phyloP scores from a whole-genome alignment of 179 eudicot genomes.

The Actinidia arguta region DNA sequence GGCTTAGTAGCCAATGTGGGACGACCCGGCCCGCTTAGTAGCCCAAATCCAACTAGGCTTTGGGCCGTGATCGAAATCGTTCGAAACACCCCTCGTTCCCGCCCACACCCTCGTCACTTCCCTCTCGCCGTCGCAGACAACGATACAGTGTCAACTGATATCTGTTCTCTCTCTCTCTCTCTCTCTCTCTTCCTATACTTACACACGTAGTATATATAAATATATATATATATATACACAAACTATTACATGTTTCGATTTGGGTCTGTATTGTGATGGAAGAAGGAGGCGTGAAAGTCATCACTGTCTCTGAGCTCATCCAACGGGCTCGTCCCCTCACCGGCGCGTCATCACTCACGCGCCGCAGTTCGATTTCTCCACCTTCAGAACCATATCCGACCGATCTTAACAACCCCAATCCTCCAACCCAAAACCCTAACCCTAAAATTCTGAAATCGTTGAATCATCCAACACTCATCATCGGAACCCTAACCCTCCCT shows the following conservation, averaged over 20 bases:
- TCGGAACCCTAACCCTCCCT: constrained; percentile 63
- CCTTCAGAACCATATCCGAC: constrained; percentile 4
- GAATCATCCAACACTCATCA: constrained; percentile 44
- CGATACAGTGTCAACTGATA: no score
- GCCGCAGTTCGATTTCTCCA: constrained; percentile 9
- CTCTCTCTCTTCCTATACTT: not conserved
- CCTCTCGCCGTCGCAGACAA: not conserved
- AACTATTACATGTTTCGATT: not conserved
- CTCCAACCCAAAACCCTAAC: constrained; percentile 26
- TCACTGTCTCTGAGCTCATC: constrained; percentile 61
- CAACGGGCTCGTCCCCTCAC: constrained; percentile 57
- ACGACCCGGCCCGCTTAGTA: no score
- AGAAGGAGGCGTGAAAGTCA: constrained; percentile 32
- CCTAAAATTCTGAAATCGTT: constrained; percentile 49
- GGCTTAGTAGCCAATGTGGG: no score
- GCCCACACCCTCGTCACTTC: not conserved
- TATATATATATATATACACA: not conserved
- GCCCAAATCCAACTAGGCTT: no score
- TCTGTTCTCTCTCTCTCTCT: not conserved
- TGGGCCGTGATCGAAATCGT: not conserved
- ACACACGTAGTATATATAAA: not conserved
- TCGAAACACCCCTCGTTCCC: not conserved
- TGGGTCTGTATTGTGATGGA: constrained; percentile 24
- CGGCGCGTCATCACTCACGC: constrained; percentile 52
- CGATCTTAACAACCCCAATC: not conserved